Percentiles rank a stretch among this genome's conserved stretches.
Conservation (phyloP, 345 rosid species). For the Euphorbia lathyris region DNA sequence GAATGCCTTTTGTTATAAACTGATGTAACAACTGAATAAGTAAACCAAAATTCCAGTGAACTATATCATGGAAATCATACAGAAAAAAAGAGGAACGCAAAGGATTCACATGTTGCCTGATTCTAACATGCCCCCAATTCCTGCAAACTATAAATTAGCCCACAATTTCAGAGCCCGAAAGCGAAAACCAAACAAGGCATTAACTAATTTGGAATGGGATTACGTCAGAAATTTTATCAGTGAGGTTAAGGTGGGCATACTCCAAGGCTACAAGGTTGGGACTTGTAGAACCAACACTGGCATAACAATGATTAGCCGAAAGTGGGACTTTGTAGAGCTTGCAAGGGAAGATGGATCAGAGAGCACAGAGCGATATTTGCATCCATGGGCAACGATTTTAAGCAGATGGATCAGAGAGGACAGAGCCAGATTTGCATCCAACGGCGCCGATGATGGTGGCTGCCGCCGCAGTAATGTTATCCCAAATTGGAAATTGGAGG, state of each 20-base stretch:
- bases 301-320: slow-evolving; percentile 8
- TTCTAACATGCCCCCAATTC: slow-evolving; percentile 73
- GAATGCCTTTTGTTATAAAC: no score
- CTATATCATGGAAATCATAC: no score
- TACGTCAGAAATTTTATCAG: slow-evolving; percentile 54
- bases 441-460: no score
- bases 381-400: slow-evolving; percentile 23
- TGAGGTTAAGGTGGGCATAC: slow-evolving; percentile 74
- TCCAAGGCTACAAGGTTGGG: slow-evolving; percentile 68
- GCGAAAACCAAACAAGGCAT: background rate
- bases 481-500: no score
- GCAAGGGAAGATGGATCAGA: slow-evolving; percentile 12
- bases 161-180: background rate
- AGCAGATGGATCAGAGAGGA: no score
- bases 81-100: slow-evolving; percentile 76
- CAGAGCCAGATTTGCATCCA: no score
- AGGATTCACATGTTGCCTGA: slow-evolving; percentile 96
- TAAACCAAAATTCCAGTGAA: background rate
- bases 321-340: background rate
- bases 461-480: no score
- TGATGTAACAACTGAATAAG: no score
- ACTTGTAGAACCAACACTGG: slow-evolving; percentile 38
- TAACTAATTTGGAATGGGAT: background rate
- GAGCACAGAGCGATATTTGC: slow-evolving; percentile 31
- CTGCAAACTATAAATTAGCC: slow-evolving; percentile 32